Conservation (phyloP, 257 asterid species). For the Ballota nigra region DNA sequence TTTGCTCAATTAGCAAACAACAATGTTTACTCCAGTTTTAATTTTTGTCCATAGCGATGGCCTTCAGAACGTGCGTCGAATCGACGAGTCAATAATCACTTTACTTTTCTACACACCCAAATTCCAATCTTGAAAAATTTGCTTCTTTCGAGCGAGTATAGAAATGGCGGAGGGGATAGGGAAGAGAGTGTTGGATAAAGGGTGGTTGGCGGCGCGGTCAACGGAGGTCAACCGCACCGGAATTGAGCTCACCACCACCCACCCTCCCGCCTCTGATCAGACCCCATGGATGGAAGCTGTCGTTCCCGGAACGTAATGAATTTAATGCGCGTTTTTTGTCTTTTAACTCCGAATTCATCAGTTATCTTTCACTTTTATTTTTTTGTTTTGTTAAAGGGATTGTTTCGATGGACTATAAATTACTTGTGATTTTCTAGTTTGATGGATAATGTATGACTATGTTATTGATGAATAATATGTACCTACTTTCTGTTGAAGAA, state of each 20-base stretch:
- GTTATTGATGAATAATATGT: neutral
- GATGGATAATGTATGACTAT: neutral
- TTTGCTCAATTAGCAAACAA: too few species aligned
- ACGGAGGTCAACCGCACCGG: conserved; percentile 75
- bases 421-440: conserved; percentile 6
- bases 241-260: conserved; percentile 75
- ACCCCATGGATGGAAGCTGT: conserved; percentile 89
- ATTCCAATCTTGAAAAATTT: neutral
- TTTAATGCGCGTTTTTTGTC: too few species aligned
- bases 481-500: too few species aligned
- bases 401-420: neutral
- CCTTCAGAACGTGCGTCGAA: too few species aligned
- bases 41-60: too few species aligned
- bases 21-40: too few species aligned
- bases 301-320: conserved; percentile 89
- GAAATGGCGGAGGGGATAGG: conserved; percentile 52
- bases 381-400: neutral
- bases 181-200: conserved; percentile 60
- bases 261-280: conserved; percentile 60
- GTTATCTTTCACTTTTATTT: neutral
- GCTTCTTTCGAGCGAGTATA: neutral
- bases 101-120: neutral
- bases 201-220: conserved; percentile 94
- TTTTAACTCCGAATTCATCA: neutral
- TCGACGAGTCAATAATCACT: neutral